A percentile compares a stretch with the other conserved stretches of the same genome.
Evolutionary conservation across 176 grass and related monocot genomes (phyloP).

Genomic region (Typha latifolia): DNA sequence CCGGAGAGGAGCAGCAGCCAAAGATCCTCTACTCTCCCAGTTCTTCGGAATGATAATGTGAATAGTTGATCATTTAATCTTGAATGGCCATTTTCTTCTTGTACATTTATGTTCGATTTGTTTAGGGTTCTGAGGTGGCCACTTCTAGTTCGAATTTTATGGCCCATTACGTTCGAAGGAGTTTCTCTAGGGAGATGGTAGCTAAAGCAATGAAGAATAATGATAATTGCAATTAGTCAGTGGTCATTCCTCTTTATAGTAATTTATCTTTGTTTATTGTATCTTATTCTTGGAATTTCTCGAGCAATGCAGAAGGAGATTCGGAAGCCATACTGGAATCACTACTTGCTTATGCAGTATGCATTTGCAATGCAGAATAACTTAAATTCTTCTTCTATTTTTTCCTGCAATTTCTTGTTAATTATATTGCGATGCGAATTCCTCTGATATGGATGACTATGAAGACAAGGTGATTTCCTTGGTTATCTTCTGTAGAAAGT

Average conservation of each 20-base stretch:
- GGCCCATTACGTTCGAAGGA: conserved; percentile 37
- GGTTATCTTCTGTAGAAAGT: background rate
- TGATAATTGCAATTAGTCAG: conserved; percentile 10
- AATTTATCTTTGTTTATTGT: conserved; percentile 7
- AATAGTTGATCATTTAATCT: conserved; percentile 3
- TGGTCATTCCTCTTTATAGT: too few relatives aligned
- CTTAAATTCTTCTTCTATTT: too few relatives aligned
- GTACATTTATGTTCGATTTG: background rate
- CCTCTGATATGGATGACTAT: conserved; percentile 29
- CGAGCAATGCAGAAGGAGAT: conserved; percentile 34
- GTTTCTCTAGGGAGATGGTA: conserved; percentile 42
- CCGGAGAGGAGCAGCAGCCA: conserved; percentile 3
- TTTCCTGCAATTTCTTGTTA: conserved; percentile 2
- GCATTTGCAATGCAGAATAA: background rate
- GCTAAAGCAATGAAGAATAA: conserved; percentile 33
- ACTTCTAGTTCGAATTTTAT: conserved; percentile 19
- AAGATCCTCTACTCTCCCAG: conserved; percentile 15
- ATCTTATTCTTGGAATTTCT: conserved; percentile 13
- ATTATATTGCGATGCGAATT: conserved; percentile 24
- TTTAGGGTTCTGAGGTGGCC: conserved; percentile 27
- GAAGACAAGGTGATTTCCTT: conserved; percentile 43
- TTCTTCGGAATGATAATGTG: background rate
- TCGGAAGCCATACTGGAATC: conserved; percentile 58
- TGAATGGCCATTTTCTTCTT: background rate
- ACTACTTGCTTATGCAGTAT: conserved; percentile 62